A percentile compares a stretch with the other conserved stretches of the same genome.
Conservation (phyloP, 345 rosid species). For the Euphorbia lathyris region DNA sequence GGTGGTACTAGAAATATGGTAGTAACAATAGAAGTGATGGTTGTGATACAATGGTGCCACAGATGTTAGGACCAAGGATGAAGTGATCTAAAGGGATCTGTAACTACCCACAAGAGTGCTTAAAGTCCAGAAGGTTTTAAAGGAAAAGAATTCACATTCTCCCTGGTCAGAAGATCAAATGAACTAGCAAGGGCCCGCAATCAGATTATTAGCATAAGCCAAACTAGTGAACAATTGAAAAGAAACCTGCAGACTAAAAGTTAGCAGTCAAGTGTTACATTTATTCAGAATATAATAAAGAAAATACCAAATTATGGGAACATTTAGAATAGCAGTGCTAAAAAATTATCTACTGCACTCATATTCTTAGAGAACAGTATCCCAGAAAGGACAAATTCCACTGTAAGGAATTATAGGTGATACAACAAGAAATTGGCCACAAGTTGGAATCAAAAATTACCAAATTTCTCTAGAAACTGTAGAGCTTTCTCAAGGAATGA, state of each 20-base stretch:
- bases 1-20: neutral
- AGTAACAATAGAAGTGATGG: neutral
- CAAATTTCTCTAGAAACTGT: constrained; percentile 84
- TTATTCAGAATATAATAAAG: neutral
- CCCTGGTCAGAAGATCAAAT: neutral
- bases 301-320: neutral
- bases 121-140: neutral
- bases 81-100: neutral
- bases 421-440: constrained; percentile 9
- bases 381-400: neutral
- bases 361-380: neutral
- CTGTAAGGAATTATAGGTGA: neutral
- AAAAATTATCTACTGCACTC: neutral
- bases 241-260: neutral
- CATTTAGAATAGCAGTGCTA: neutral
- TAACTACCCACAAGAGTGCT: neutral
- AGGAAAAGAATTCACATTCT: neutral
- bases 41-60: neutral
- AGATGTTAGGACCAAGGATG: neutral
- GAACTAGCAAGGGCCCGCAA: neutral
- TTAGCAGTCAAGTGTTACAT: neutral
- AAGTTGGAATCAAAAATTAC: constrained; percentile 42
- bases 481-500: constrained; percentile 99
- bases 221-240: neutral
- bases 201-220: neutral